Conservation (phyloP, 1,284 basidiomycete species). For the Cerioporus squamosus region DNA sequence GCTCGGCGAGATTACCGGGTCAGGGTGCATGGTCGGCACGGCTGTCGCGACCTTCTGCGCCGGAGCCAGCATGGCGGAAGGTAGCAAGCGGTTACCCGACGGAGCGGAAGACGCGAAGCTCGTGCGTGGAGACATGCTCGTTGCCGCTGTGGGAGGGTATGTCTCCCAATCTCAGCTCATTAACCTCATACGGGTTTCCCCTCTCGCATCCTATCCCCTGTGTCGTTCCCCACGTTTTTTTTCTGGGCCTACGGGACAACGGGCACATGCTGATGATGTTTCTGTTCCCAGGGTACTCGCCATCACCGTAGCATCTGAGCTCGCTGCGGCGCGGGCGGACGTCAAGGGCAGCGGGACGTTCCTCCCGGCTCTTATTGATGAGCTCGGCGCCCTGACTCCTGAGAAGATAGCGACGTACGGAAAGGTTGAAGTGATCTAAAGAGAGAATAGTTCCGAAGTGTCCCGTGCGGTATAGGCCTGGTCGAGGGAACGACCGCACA, state of each 20-base stretch:
- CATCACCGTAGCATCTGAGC: slow-evolving; percentile 84
- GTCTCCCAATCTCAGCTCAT: slow-evolving; percentile 23
- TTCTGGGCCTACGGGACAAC: background rate
- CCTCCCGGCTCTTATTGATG: slow-evolving; percentile 86
- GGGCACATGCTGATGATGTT: slow-evolving; percentile 3
- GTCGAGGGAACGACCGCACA: background rate
- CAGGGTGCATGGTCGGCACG: slow-evolving; percentile 89
- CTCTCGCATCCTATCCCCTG: too few species aligned
- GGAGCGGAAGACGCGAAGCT: slow-evolving; percentile 45
- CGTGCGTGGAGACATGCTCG: slow-evolving; percentile 73
- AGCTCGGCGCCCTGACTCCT: slow-evolving; percentile 67
- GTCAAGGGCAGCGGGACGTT: slow-evolving; percentile 90
- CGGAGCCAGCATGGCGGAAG: slow-evolving; percentile 53
- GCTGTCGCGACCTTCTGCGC: slow-evolving; percentile 80
- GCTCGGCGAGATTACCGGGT: slow-evolving; percentile 86
- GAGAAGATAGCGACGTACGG: slow-evolving; percentile 54
- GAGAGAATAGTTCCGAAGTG: too few species aligned
- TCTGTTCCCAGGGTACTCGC: slow-evolving; percentile 66
- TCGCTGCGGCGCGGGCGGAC: slow-evolving; percentile 69
- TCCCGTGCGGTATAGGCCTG: background rate
- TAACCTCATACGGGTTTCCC: too few species aligned
- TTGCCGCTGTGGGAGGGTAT: slow-evolving; percentile 79
- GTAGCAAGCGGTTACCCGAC: slow-evolving; percentile 22
- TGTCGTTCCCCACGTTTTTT: too few species aligned
- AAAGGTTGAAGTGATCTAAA: slow-evolving; percentile 47